Percentiles rank a stretch among this genome's conserved stretches.
These are phyloP conservation scores for Didymella sp. DNA, from an alignment of 2,329 filamentous ascomycete species.

Conservation along the genomic window DNA sequence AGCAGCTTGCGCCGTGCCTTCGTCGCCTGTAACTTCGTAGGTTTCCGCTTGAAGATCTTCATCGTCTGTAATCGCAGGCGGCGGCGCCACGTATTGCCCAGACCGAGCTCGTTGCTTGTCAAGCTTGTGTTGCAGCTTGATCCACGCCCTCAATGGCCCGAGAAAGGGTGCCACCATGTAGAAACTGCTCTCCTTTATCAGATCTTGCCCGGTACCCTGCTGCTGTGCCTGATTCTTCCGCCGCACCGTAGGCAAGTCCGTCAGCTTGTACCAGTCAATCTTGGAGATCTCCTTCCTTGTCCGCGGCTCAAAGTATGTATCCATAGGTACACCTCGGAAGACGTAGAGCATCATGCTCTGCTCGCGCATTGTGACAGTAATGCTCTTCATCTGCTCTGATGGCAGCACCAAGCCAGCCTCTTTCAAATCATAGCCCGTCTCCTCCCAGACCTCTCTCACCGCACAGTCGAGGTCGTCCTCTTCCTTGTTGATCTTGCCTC, in stretches of 20 bases:
- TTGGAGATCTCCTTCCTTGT: conserved; percentile 98
- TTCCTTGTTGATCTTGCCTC: conserved; percentile 98
- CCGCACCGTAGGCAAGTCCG: conserved; percentile 82
- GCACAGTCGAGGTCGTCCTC: conserved; percentile 94
- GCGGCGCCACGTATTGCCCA: conserved; percentile 26
- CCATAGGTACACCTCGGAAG: conserved; percentile 85
- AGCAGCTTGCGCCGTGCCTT: conserved; percentile 20
- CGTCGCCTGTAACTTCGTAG: conserved; percentile 39
- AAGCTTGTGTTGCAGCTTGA: conserved; percentile 80
- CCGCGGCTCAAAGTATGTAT: conserved; percentile 85
- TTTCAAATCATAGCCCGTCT: conserved; percentile 87
- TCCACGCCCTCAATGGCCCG: conserved; percentile 85
- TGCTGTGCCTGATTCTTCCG: conserved; percentile 70
- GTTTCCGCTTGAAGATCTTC: conserved; percentile 39
- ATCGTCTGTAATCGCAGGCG: conserved; percentile 38
- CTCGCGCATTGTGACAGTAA: conserved; percentile 88
- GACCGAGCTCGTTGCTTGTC: conserved; percentile 59
- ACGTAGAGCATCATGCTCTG: conserved; percentile 94
- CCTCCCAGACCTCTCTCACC: conserved; percentile 91
- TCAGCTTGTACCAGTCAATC: conserved; percentile 92
- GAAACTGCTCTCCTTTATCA: conserved; percentile 80
- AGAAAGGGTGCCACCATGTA: conserved; percentile 98
- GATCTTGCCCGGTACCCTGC: conserved; percentile 60
- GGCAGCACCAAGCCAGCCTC: conserved; percentile 76
- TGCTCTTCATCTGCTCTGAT: conserved; percentile 75